Percentiles rank a stretch among this genome's conserved stretches.
Evolutionary conservation across 768 basidiomycete species (phyloP).

Genomic region (Multifurca ochricompacta): DNA sequence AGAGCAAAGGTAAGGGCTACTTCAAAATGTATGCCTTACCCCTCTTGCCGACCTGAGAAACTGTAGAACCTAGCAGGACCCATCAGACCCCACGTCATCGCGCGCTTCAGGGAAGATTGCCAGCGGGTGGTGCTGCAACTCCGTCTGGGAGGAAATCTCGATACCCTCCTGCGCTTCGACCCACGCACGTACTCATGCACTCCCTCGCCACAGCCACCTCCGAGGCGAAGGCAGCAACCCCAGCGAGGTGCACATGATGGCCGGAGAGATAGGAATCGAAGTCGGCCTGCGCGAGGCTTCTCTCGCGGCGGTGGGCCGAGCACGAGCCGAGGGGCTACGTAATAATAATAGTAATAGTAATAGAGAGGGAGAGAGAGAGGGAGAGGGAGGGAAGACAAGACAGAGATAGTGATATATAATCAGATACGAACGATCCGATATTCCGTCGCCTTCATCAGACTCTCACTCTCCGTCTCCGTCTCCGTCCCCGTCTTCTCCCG

Average conservation of each 20-base stretch:
- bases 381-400: too few species aligned
- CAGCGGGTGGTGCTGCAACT: conserved; percentile 19
- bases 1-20: conserved; percentile 28
- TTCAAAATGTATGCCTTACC: not conserved
- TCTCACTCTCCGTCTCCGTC: too few species aligned
- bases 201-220: conserved; percentile 3
- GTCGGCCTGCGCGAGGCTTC: not conserved
- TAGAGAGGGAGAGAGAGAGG: not conserved
- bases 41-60: not conserved
- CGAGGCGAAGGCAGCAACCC: not conserved
- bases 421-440: conserved; percentile 1
- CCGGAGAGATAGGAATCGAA: not conserved
- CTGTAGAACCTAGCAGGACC: conserved; percentile 23
- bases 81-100: conserved; percentile 4
- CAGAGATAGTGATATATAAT: not conserved
- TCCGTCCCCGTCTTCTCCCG: too few species aligned
- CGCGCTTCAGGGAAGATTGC: conserved; percentile 18
- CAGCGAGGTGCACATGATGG: not conserved
- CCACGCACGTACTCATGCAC: conserved; percentile 3
- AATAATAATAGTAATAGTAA: not conserved
- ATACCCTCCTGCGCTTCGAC: conserved; percentile 8
- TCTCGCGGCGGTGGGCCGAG: not conserved
- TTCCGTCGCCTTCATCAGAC: too few species aligned
- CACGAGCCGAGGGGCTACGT: not conserved
- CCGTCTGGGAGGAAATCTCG: conserved; percentile 3